Evolutionary conservation across 148 eudicot genomes (phyloP), one percentile per base, ranked within the genome.

Genomic region (Dysphania ambrosioides): DNA sequence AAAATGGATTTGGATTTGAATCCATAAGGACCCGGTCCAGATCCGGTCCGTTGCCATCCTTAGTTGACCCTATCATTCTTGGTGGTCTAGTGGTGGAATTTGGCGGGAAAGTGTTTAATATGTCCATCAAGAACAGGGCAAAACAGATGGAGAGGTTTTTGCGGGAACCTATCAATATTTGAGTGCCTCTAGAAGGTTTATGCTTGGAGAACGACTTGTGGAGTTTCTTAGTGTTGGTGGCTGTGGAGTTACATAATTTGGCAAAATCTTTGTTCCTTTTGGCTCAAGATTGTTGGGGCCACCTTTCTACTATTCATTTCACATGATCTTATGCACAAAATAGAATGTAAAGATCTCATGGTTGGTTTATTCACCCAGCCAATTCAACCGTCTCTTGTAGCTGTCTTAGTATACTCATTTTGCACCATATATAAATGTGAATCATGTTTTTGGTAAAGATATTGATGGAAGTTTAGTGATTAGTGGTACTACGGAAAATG

Each of bases 71-170:
- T n/a, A 83, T 85, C 67, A 91, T 91, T 83, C 88, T 91, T 69
- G 97, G 94, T 77, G 97, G 97, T 58, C 72, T 91, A 32, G 87
- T 91, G 74, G 92, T 91, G 69, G 90, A 91, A 79, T 92, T 92
- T 36, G 79, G 81, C 18, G 91, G 86, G 69, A 92, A 92, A 68
- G 91, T 92, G 38, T 88, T 90, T 44, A 95, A 92, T 79, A 88
- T 90, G 93, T 92, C 97, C 71, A 92, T 92, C 30, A 93, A 71
- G 85, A 93, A 90, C 61, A 86, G 97, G 86, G 97, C 97, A 58
- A 82, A 79, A 71, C 96, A 93, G 83, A 93, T 93, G 96, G 97
- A 90, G 85, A 84, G 93, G 79, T 89, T 93, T 84, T 80, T 93
- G 64, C 84, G 96, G 34, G 91, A 90, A 19, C 90, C 97, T 3